Evolutionary conservation across 2,329 filamentous ascomycete genomes (phyloP).

Genomic region (Beauveria rudraprayagi): DNA sequence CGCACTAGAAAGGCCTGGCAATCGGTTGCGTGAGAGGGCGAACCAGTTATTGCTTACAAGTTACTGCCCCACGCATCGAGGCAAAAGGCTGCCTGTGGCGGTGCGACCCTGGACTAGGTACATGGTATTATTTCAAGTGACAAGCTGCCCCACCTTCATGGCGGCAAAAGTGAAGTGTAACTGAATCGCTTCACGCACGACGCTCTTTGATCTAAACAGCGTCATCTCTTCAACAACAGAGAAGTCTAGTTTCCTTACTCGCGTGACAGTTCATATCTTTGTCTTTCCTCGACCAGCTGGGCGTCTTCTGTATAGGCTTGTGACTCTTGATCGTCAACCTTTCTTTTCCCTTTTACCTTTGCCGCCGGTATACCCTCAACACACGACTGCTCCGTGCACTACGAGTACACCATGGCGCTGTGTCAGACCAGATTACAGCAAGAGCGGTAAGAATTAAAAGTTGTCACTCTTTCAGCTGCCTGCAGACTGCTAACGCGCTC

Average conservation of each 20-base stretch:
- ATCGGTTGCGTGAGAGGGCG: neutral
- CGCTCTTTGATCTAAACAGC: neutral
- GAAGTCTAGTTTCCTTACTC: neutral
- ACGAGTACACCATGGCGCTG: constrained; percentile 58
- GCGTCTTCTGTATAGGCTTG: neutral
- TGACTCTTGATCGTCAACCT: neutral
- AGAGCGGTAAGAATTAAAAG: constrained; percentile 57
- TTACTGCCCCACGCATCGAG: neutral
- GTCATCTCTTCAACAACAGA: neutral
- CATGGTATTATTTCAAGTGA: too few species aligned
- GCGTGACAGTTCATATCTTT: neutral
- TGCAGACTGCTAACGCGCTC: constrained; percentile 15
- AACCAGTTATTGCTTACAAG: neutral
- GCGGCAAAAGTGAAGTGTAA: neutral
- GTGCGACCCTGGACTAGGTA: neutral
- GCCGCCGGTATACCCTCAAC: neutral
- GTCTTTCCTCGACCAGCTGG: neutral
- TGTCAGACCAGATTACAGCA: constrained; percentile 83
- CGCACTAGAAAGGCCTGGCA: constrained; percentile 6
- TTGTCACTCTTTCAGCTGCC: neutral
- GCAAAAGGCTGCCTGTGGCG: neutral
- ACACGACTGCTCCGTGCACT: neutral
- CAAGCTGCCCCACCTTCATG: too few species aligned
- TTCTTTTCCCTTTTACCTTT: neutral
- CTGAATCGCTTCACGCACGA: neutral